Evolutionary conservation across 2,329 filamentous ascomycete genomes (phyloP).

Genomic region (Cladosporium velox): DNA sequence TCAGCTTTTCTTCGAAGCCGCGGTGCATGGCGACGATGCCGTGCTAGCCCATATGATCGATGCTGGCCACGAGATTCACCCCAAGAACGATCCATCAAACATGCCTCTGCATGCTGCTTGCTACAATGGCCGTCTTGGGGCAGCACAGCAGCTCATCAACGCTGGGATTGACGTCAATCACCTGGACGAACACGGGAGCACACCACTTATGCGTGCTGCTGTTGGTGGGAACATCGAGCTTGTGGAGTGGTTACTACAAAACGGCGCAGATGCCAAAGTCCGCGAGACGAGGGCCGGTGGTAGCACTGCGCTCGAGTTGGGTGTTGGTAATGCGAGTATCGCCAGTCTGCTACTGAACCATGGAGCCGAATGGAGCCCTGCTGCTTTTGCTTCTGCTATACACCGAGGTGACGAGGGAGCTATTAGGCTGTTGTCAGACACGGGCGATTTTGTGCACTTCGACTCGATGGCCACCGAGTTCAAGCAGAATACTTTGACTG

Average conservation of each 20-base stretch:
- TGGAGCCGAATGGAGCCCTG: constrained; percentile 19
- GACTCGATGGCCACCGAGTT: neutral
- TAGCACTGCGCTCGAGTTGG: neutral
- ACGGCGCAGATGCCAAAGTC: neutral
- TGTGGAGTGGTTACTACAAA: constrained; percentile 17
- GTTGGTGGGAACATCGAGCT: constrained; percentile 19
- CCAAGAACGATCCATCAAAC: neutral
- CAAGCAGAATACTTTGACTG: neutral
- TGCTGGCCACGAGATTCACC: constrained; percentile 5
- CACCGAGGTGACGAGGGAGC: constrained; percentile 19
- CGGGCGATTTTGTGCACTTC: constrained; percentile 13
- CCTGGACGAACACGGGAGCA: constrained; percentile 22
- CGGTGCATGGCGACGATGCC: constrained; percentile 16
- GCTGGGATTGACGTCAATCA: constrained; percentile 21
- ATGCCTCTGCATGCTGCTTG: constrained; percentile 24
- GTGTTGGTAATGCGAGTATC: neutral
- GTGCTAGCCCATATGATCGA: constrained; percentile 20
- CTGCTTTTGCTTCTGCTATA: constrained; percentile 21
- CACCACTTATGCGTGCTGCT: constrained; percentile 24
- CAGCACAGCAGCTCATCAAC: constrained; percentile 14
- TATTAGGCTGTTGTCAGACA: constrained; percentile 17
- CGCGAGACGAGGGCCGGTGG: neutral
- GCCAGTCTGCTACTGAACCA: constrained; percentile 19
- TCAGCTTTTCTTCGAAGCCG: constrained; percentile 17
- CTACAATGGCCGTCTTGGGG: constrained; percentile 21